Conservation (phyloP, 192 early-diverging fungal species). For the Coemansia sp. region DNA sequence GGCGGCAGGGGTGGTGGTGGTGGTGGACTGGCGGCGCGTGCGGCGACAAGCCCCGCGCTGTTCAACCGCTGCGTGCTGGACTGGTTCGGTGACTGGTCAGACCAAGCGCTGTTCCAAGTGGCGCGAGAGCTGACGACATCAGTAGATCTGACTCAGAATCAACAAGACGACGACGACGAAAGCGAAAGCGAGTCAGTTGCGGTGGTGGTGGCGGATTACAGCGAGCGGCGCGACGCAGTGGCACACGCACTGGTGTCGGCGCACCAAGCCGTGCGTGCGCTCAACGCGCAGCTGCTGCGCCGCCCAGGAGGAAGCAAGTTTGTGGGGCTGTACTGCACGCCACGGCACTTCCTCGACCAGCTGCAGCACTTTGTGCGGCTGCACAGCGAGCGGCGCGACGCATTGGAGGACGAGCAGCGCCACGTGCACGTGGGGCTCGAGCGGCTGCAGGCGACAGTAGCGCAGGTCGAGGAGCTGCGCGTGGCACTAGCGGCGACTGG, state of each 20-base stretch:
- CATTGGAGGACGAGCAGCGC: conserved; percentile 97
- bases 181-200: conserved; percentile 19
- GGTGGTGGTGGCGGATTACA: conserved; percentile 66
- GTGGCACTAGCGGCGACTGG: conserved; percentile 84
- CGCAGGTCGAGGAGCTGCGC: conserved; percentile 94
- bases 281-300: conserved; percentile 83
- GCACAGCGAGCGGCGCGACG: conserved; percentile 90
- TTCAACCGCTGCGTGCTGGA: conserved; percentile 99
- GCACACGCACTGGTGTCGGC: conserved; percentile 92
- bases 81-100: conserved; percentile 99
- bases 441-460: conserved; percentile 92
- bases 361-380: conserved; percentile 90
- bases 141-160: conserved; percentile 76
- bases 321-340: conserved; percentile 85
- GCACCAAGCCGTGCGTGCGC: conserved; percentile 86
- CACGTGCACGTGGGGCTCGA: conserved; percentile 98
- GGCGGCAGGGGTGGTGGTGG: conserved; percentile 61
- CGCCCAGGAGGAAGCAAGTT: conserved; percentile 64
- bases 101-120: conserved; percentile 98
- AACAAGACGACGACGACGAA: not conserved
- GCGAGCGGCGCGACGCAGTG: conserved; percentile 87
- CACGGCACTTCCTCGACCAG: conserved; percentile 98
- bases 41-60: conserved; percentile 97
- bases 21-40: conserved; percentile 81
- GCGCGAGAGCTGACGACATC: conserved; percentile 93